phyloP scores from a whole-genome alignment of 495 filamentous ascomycete species.

The Aspergillus diversus region DNA sequence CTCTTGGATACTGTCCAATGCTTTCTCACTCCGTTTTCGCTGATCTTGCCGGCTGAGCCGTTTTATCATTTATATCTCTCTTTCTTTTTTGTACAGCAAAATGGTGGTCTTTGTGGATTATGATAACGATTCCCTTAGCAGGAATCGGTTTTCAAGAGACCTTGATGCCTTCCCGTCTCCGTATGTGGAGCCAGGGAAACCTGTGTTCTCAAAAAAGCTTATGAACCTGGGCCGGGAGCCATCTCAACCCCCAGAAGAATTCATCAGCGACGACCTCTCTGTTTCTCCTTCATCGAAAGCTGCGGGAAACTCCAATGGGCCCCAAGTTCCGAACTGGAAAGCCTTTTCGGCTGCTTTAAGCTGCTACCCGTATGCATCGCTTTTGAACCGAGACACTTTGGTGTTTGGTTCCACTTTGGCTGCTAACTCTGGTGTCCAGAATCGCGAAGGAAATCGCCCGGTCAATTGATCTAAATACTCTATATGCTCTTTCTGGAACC shows the following conservation, averaged over 20 bases:
- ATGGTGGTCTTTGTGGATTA: conserved; percentile 55
- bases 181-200: conserved; percentile 27
- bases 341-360: conserved; percentile 76
- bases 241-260: conserved; percentile 11
- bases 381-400: conserved; percentile 23
- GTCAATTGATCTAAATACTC: conserved; percentile 79
- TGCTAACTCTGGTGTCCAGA: conserved; percentile 50
- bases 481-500: conserved; percentile 76
- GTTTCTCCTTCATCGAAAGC: conserved; percentile 12
- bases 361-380: conserved; percentile 80
- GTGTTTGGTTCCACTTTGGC: conserved; percentile 23
- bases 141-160: conserved; percentile 26
- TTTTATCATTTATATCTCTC: background rate
- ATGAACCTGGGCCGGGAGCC: conserved; percentile 21
- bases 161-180: conserved; percentile 23
- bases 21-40: background rate
- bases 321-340: conserved; percentile 66
- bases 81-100: conserved; percentile 20
- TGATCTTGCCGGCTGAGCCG: conserved; percentile 10
- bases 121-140: conserved; percentile 39
- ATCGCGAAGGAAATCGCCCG: conserved; percentile 75
- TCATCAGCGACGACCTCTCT: conserved; percentile 19
- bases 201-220: conserved; percentile 33
- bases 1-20: conserved; percentile 8
- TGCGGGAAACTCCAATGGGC: conserved; percentile 28